Conservation (phyloP, 352 stramenopile species). For the Aphanomyces cochlioides region DNA sequence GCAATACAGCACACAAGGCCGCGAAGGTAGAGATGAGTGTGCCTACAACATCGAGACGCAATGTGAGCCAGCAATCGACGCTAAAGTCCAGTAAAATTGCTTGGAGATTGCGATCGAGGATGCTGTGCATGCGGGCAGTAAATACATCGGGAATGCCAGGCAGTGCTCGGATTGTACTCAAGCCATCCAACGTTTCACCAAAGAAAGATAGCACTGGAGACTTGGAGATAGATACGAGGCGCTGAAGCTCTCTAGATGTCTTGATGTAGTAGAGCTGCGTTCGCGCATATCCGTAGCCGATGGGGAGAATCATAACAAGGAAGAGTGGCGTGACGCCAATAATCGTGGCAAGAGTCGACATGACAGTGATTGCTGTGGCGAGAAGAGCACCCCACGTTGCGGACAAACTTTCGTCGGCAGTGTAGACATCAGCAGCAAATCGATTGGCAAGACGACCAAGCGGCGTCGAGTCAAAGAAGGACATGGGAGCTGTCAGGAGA, state of each 20-base stretch:
- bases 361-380: slow-evolving; percentile 52
- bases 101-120: slow-evolving; percentile 59
- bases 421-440: slow-evolving; percentile 88
- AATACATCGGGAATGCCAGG: slow-evolving; percentile 56
- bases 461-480: slow-evolving; percentile 91
- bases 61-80: slow-evolving; percentile 94
- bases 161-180: slow-evolving; percentile 66
- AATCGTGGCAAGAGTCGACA: slow-evolving; percentile 55
- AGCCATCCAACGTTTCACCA: slow-evolving; percentile 83
- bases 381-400: slow-evolving; percentile 22
- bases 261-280: slow-evolving; percentile 75
- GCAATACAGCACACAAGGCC: slow-evolving; percentile 81
- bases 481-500: slow-evolving; percentile 69
- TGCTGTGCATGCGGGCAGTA: slow-evolving; percentile 37
- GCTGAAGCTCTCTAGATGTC: slow-evolving; percentile 76
- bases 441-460: slow-evolving; percentile 88
- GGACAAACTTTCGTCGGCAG: slow-evolving; percentile 79
- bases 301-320: slow-evolving; percentile 41
- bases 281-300: slow-evolving; percentile 58
- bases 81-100: slow-evolving; percentile 89
- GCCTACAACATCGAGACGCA: slow-evolving; percentile 83
- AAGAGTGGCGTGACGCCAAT: slow-evolving; percentile 50
- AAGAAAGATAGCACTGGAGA: slow-evolving; percentile 92
- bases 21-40: slow-evolving; percentile 88
- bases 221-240: slow-evolving; percentile 60